Base-by-base conservation (phyloP, 306 rosid species). In the Morella rubra region DNA sequence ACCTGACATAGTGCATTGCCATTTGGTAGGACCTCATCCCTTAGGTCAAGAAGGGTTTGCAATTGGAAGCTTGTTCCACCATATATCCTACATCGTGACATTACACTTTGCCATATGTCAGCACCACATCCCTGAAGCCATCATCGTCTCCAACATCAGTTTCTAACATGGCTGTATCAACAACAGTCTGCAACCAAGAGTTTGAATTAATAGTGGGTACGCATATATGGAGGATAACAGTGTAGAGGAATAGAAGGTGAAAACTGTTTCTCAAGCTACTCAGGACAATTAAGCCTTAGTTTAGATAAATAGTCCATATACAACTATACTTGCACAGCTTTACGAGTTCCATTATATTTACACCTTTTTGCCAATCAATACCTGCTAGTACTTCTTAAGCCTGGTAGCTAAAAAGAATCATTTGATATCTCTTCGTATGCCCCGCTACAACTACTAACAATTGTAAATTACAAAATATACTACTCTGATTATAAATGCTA, bases 161-260 rank as follows among this genome's bases (percentile, higher is more conserved):
- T 80, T 88, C 95, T 62, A 78, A 60, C 74, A 75, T 32, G 59
- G 76, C 80, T 11, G 81, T 40, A 56, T 92, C 96, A 76, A 94
- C 90, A 16, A 86, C 82, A 74, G 77, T 75, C 97, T 95, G 96
- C 88, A 79, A 83, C 71, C 1, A 81, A 49, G 86, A 67, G 19
- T 65, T 65, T 65, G 71, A 65, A 49, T 41, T 42, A 41, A 42
- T 1, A 8, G 24, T 8, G 18, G 1, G 15, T 41, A 49, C 50
- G 71, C 50, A 13, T 19, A 7, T 62, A 37, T 62, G 20, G 46
- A 15, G 15, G 46, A 62, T 15, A 62, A 37, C 46, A 62, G 11
- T 6, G 69, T 4, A 15, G 20, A 12, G 45, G 69, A 3, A 15
- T 40, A 62, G 46, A 20, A 62, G 22, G 46, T 7, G 9, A 62